A percentile compares a stretch with the other conserved stretches of the same genome.
phyloP scores from a whole-genome alignment of 306 rosid genomes.

The Lagenaria siceraria region DNA sequence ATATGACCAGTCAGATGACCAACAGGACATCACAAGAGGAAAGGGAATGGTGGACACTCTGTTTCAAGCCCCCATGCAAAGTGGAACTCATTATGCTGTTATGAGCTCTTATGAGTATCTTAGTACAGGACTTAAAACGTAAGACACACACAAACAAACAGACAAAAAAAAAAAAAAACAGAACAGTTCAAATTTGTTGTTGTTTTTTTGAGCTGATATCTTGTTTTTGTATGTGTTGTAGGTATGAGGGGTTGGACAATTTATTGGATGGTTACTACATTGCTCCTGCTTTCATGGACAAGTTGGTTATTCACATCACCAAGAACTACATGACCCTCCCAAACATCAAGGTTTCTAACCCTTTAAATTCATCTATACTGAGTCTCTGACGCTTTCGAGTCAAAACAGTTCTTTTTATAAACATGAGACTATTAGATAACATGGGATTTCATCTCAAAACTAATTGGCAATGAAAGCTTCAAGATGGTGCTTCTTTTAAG shows the following conservation, averaged over 20 bases:
- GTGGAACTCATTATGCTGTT: constrained; percentile 70
- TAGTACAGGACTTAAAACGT: constrained; percentile 65
- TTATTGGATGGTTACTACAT: constrained; percentile 65
- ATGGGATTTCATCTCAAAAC: too few species aligned
- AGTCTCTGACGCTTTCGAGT: not conserved
- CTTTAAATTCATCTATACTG: not conserved
- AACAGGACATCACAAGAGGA: constrained; percentile 93
- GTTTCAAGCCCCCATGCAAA: constrained; percentile 53
- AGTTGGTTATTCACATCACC: constrained; percentile 90
- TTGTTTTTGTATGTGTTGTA: constrained; percentile 6
- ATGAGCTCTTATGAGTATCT: constrained; percentile 85
- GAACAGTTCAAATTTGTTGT: not conserved
- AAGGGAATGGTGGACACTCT: constrained; percentile 85
- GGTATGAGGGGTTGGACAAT: constrained; percentile 65
- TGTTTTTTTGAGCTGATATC: not conserved
- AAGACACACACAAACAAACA: constrained; percentile 14
- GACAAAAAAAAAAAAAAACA: too few species aligned
- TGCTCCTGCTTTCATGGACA: constrained; percentile 98
- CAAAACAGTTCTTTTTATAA: too few species aligned
- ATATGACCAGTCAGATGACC: constrained; percentile 68
- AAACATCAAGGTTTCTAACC: constrained; percentile 61
- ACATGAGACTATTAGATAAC: too few species aligned
- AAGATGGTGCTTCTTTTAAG: too few species aligned
- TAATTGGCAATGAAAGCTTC: too few species aligned
- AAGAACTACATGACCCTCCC: constrained; percentile 86